phyloP scores from a whole-genome alignment of 306 rosid species.

The Castanospermum australe region DNA sequence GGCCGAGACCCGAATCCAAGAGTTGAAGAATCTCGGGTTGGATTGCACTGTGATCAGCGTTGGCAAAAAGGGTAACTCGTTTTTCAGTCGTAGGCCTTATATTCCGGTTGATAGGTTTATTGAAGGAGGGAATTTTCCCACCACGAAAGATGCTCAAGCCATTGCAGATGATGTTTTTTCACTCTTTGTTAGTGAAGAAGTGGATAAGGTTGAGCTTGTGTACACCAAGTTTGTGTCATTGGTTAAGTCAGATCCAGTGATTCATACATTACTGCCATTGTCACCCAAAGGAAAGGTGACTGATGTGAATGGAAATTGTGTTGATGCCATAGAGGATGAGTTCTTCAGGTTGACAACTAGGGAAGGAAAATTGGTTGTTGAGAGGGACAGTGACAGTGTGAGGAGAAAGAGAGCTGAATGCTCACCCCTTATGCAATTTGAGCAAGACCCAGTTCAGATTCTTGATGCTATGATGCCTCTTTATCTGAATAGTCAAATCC shows the following conservation, averaged over 20 bases:
- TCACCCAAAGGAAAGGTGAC: slow-evolving; percentile 43
- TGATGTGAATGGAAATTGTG: slow-evolving; percentile 56
- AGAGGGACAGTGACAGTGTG: slow-evolving; percentile 42
- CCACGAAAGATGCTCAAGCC: slow-evolving; percentile 60
- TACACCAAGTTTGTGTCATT: slow-evolving; percentile 65
- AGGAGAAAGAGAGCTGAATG: slow-evolving; percentile 23
- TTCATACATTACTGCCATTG: slow-evolving; percentile 72
- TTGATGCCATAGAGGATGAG: slow-evolving; percentile 63
- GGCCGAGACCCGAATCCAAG: slow-evolving; percentile 45
- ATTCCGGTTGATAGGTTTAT: slow-evolving; percentile 49
- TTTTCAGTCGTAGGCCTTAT: slow-evolving; percentile 38
- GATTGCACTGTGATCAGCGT: slow-evolving; percentile 58
- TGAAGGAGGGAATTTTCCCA: slow-evolving; percentile 48
- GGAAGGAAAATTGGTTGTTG: slow-evolving; percentile 61
- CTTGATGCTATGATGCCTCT: slow-evolving; percentile 89
- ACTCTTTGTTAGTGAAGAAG: slow-evolving; percentile 67
- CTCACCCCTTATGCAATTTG: slow-evolving; percentile 61
- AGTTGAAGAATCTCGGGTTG: slow-evolving; percentile 50
- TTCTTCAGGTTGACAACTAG: slow-evolving; percentile 66
- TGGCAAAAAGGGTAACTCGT: slow-evolving; percentile 69
- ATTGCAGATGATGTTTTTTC: slow-evolving; percentile 83
- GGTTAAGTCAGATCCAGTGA: slow-evolving; percentile 61
- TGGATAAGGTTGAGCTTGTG: slow-evolving; percentile 78
- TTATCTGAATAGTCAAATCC: slow-evolving; percentile 71
- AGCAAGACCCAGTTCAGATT: slow-evolving; percentile 86